Evolutionary conservation across 2,329 filamentous ascomycete genomes (phyloP).

Genomic region (Mycogone perniciosa): DNA sequence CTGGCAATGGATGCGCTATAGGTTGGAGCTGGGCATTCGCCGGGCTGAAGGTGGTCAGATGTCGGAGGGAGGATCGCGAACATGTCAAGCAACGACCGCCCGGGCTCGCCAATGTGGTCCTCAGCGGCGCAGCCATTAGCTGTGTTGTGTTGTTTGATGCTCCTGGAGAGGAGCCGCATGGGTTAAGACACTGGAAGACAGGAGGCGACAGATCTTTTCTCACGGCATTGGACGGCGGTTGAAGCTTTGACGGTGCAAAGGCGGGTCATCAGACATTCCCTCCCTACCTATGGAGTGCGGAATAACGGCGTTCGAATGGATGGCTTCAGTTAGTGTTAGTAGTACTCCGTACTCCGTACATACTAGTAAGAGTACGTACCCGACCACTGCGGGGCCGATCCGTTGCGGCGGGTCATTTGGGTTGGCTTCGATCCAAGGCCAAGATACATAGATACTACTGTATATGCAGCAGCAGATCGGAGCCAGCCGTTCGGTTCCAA

Average conservation of each 20-base stretch:
- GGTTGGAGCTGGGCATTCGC: slow-evolving; percentile 26
- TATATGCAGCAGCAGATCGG: too few relatives aligned
- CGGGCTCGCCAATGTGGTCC: slow-evolving; percentile 21
- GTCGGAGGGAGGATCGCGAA: slow-evolving; percentile 18
- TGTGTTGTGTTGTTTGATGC: slow-evolving; percentile 6
- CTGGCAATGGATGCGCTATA: slow-evolving; percentile 12
- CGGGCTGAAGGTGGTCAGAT: slow-evolving; percentile 24
- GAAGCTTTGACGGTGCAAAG: background rate
- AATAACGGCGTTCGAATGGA: too few relatives aligned
- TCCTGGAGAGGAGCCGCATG: slow-evolving; percentile 12
- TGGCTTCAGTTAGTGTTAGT: too few relatives aligned
- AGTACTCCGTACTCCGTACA: background rate
- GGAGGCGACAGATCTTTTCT: too few relatives aligned
- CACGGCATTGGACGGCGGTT: slow-evolving; percentile 1
- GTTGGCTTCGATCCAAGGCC: background rate
- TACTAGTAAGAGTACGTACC: background rate
- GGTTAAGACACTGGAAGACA: background rate
- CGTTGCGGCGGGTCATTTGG: slow-evolving; percentile 8
- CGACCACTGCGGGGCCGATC: slow-evolving; percentile 11
- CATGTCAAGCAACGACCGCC: slow-evolving; percentile 13
- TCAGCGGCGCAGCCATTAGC: slow-evolving; percentile 31
- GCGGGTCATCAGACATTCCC: background rate
- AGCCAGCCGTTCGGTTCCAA: too few relatives aligned
- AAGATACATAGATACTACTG: too few relatives aligned
- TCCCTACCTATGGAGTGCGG: background rate